Evolutionary conservation across 306 rosid species (phyloP), one percentile per base, ranked within the genome.

Genomic region (Vicia faba): DNA sequence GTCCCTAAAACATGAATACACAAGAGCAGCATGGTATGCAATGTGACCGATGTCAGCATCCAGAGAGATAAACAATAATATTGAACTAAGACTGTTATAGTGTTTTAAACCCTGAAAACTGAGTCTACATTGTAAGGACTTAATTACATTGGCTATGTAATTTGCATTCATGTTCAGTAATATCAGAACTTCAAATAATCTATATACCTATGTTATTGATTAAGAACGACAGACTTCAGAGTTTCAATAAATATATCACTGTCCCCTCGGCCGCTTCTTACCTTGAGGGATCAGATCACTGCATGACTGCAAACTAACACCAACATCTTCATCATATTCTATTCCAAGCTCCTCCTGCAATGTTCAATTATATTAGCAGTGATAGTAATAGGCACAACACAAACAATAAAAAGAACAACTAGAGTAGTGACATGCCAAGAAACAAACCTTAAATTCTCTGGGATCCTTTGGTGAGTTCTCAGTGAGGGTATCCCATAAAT

Each of bases 331-430:
- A 77, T 84, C 95, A 50, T 87, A 76, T 59, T 87, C 97, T 38
- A 91, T 55, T 66, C 91, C 99, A 72, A 93, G 89, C 78, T 93
- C 99, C 80, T 90, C 97, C 99, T 88, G 86, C 57, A 60, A 70
- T 29, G 75, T 69, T 29, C 45, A 70, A 14, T 49, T 35, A 26
- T 51, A 16, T 7, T 61, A 20, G 50, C 7, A 11, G 19, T 61
- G 11, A 14, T 18, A 60, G 2, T 36, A 36, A 2, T 18, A 36
- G 5, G 44, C 23, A 35, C 45, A 14, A 15, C 35, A 16, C 25
- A 15, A 14, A n/a, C 45, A 59, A 35, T 8, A 44, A 20, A 31
- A 31, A 26, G 3, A 13, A 39, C 35, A 61, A 18, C 35, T 53
- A 57, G 1, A 31, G 39, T 25, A 63, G 40, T 70, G 57, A 70